Evolutionary conservation across 148 eudicot species (phyloP), one percentile per base, ranked within the genome.

Genomic region (Rhododendron ovatum): DNA sequence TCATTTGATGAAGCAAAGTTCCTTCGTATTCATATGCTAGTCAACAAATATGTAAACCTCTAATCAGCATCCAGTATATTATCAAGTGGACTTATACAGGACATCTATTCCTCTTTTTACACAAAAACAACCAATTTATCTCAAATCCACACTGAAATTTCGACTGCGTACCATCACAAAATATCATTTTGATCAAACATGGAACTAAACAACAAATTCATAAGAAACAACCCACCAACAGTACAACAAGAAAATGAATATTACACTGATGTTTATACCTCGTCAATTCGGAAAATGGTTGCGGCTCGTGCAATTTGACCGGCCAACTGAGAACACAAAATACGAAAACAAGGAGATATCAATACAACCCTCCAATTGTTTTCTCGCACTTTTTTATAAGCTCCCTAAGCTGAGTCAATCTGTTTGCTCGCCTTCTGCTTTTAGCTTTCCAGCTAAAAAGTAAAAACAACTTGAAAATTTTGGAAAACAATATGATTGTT

Each of bases 251-350:
- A 63, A 63, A 65, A 2, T n/a, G 24, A 5, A 2, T n/a, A 65
- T 10, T 65, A n/a, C 33, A 65, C 15, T 65, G 18, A 79, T 30
- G 51, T 26, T 20, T 41, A 50, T 9, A 97, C 99, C 99, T 97
- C 99, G 33, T 95, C 94, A 51, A 95, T 84, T 78, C 95, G 98
- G 89, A 92, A 97, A 89, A 97, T 97, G 82, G 99, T 94, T 10
- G 95, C 95, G 3, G 99, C 99, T 22, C 99, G 93, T n/a, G 99
- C 98, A 93, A 97, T 93, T 89, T 97, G 99, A 47, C 99, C 96
- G 1, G 98, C 98, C 86, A 97, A 92, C 99, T 97, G 93, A 77
- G 67, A 88, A 55, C 26, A 61, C 71, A 47, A 50, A 26, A 82
- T 61, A 79, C 18, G 45, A 30, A 82, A 78, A 82, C 12, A 47